Evolutionary conservation across 2,329 filamentous ascomycete genomes (phyloP), one percentile per base, ranked within the genome.

Genomic region (Ophiostoma tasmaniense): DNA sequence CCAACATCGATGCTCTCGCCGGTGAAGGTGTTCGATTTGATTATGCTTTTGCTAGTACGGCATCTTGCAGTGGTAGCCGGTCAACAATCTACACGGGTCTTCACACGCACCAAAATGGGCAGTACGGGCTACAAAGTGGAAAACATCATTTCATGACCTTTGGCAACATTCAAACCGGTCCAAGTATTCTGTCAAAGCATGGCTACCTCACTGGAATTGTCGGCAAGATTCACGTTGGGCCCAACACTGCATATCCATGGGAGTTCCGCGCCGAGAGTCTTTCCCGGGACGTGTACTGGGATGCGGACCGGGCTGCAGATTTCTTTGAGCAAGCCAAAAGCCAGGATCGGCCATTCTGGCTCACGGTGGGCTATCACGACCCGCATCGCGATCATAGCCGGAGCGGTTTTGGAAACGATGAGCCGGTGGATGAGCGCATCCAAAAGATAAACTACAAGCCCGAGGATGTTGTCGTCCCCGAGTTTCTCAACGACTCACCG

Each of bases 151-250:
- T 84, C 66, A 74, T 76, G 70, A 83, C 80, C 0, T 80, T 79
- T 69, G 77, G 81, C 61, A 75, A 81, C 70, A 74, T 83, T 35
- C 77, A 83, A 64, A 80, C 80, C 0, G 74, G 75, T 0, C 81
- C 82, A 1, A 52, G 70, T 0, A 69, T 82, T 0, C 78, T 84
- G 71, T 77, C 77, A 22, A 67, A 73, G 2, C 71, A 74, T 0
- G 81, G 80, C 0, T 82, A 83, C 70, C 77, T 75, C 61, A 84
- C 81, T 0, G 81, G 80, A 0, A 80, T 84, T 28, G 73, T 83
- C 2, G 81, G 81, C 2, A 84, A 84, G 72, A 75, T 84, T 0
- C 82, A 84, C 64, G 82, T 84, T 13, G 80, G 80, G 0, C 81
- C 81, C 0, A 61, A 67, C 0, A 65, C 66, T 0, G 75, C 76